phyloP scores from a whole-genome alignment of 169 alveolate species.

The Plasmodium knowlesi region DNA sequence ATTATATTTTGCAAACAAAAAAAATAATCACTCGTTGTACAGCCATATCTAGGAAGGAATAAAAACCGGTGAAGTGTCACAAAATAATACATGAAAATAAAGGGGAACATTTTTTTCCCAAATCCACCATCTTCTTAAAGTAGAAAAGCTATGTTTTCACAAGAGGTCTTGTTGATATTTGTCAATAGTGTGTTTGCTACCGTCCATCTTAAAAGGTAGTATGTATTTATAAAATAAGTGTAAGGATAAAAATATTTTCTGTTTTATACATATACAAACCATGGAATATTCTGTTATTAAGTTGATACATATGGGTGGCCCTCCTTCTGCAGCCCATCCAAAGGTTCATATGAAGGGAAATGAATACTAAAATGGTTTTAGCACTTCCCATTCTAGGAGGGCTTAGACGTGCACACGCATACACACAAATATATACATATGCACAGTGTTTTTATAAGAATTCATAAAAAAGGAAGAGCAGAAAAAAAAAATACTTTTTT shows the following conservation, averaged over 20 bases:
- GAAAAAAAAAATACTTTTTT: not conserved
- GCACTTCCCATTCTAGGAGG: not conserved
- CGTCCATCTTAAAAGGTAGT: not conserved
- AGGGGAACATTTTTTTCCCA: not conserved
- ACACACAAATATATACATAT: not conserved
- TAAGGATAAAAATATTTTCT: not conserved
- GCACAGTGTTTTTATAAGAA: not conserved
- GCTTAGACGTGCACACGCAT: not conserved
- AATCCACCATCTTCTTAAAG: not conserved
- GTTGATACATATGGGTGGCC: not conserved
- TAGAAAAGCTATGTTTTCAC: not conserved
- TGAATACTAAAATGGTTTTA: not conserved
- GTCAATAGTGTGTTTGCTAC: not conserved
- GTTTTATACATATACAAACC: not conserved
- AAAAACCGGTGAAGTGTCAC: not conserved
- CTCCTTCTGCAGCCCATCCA: not conserved
- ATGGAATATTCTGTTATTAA: not conserved
- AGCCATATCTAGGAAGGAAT: not conserved
- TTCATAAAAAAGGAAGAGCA: not conserved
- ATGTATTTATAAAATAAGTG: not conserved
- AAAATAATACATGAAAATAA: not conserved
- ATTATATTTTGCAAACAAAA: not conserved
- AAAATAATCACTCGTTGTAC: not conserved
- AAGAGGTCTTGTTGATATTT: not conserved
- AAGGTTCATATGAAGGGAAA: not conserved